Base-by-base conservation (phyloP, 768 basidiomycete genomes). In the Lactarius psammicola region DNA sequence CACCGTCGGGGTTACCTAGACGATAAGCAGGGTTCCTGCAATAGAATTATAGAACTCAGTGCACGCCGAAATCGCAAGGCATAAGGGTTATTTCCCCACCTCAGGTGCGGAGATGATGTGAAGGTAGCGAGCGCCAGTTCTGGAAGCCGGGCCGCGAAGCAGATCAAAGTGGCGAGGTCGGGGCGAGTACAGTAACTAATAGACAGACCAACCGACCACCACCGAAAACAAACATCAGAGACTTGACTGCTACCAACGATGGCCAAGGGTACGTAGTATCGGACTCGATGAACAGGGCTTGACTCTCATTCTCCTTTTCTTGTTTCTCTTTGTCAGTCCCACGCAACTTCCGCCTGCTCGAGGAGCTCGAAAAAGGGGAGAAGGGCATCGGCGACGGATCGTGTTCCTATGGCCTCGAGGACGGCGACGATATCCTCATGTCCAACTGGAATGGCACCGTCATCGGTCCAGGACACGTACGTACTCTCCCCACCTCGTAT, bases 331-430 rank as follows among this genome's bases (percentile, higher is more conserved):
- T 10, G 6, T 2, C 74, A 98, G 96, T 99, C 68, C 96, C 96
- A 31, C 85, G 96, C 74, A 98, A 95, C 79, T 98, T 98, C 81
- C 86, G 92, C 58, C 87, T 98, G 26, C 86, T 99, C 44, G 97
- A 97, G 75, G 97, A 99, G 81, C 90, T 99, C 69, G 97, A 99
- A 78, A 98, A 98, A 79, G 97, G 97, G 73, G 97, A 99, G 83
- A 99, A 99, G 77, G 97, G 97, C 60, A 94, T 98, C 75, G 96
- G 96, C 69, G 96, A 98, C 79, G 96, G 95, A 62, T 94, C 92
- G 20, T 97, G 94, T 80, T 96, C 94, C 23, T 99, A 98, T 73
- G 97, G 97, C 46, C 81, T 99, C 66, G 93, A 94, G 79, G 94
- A 98, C 77, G 78, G 88, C 71, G 95, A 98, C 75, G 97, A 98